phyloP scores from a whole-genome alignment of 139 green algal species.

The Micractinium conductrix region DNA sequence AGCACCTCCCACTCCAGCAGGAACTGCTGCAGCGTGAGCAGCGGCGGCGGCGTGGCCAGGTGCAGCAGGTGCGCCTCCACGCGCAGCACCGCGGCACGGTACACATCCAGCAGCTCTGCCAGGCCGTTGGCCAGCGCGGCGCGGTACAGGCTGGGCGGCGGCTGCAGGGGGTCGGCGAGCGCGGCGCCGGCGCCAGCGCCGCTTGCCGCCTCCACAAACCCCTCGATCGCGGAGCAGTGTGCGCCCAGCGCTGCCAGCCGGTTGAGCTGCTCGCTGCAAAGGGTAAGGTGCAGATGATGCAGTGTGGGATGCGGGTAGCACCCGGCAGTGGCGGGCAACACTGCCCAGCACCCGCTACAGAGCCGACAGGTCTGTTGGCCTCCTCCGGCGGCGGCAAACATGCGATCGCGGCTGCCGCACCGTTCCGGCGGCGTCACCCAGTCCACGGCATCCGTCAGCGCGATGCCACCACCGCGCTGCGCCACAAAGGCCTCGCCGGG shows the following conservation, averaged over 20 bases:
- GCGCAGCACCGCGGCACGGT: slow-evolving; percentile 69
- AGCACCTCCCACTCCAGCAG: slow-evolving; percentile 73
- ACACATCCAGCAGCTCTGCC: slow-evolving; percentile 84
- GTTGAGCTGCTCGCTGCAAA: slow-evolving; percentile 68
- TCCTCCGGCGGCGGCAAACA: background rate
- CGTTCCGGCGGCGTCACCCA: slow-evolving; percentile 50
- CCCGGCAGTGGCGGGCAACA: no score
- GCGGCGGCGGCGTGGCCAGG: slow-evolving; percentile 24
- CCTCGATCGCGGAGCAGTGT: slow-evolving; percentile 65
- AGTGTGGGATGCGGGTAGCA: no score
- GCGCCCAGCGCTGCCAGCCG: slow-evolving; percentile 71
- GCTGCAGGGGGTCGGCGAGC: background rate
- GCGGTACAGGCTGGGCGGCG: slow-evolving; percentile 61
- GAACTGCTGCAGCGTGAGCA: slow-evolving; percentile 70
- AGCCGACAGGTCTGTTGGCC: no score
- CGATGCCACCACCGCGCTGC: background rate
- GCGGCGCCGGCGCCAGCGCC: background rate
- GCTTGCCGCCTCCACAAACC: slow-evolving; percentile 62
- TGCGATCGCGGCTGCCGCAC: slow-evolving; percentile 40
- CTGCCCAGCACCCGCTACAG: background rate
- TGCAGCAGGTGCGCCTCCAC: slow-evolving; percentile 71
- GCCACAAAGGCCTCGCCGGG: slow-evolving; percentile 79
- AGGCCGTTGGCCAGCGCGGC: slow-evolving; percentile 74
- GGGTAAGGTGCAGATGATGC: background rate
- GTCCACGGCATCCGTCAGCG: slow-evolving; percentile 30